Evolutionary conservation across 176 grass and related monocot genomes (phyloP).

Genomic region (Zea luxurians): DNA sequence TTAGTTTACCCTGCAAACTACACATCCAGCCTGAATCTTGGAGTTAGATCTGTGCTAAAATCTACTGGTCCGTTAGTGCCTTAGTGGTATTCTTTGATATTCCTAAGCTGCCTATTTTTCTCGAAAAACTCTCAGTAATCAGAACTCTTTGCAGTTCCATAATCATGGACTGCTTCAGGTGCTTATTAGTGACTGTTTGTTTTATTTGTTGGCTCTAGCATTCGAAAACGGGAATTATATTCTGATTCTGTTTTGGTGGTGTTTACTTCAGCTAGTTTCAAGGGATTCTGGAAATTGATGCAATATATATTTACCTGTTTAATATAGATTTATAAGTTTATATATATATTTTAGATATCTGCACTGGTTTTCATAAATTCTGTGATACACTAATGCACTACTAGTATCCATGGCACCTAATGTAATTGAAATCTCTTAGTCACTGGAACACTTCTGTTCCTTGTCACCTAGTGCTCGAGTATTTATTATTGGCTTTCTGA

Average conservation of each 20-base stretch:
- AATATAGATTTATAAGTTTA: not conserved
- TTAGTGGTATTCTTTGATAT: not conserved
- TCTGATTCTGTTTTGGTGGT: not conserved
- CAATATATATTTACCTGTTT: not conserved
- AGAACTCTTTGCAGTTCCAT: not conserved
- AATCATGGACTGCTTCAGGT: not conserved
- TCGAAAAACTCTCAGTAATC: not conserved
- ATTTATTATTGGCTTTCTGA: not conserved
- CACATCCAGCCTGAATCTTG: too few species aligned
- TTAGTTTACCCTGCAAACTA: not conserved
- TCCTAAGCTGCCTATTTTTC: not conserved
- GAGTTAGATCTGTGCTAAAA: not conserved
- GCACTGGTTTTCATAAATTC: not conserved
- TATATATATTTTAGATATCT: too few species aligned
- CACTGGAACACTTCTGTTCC: not conserved
- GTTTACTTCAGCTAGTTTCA: not conserved
- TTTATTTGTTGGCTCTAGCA: not conserved
- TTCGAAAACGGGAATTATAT: too few species aligned
- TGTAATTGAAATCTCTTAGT: not conserved
- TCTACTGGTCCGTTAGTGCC: not conserved
- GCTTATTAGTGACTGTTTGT: not conserved
- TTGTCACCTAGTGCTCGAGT: not conserved
- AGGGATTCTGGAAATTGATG: not conserved
- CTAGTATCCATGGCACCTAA: not conserved
- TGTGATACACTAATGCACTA: not conserved